Evolutionary conservation across 2,329 filamentous ascomycete species (phyloP).

Genomic region (Proliferodiscus dingleyae): DNA sequence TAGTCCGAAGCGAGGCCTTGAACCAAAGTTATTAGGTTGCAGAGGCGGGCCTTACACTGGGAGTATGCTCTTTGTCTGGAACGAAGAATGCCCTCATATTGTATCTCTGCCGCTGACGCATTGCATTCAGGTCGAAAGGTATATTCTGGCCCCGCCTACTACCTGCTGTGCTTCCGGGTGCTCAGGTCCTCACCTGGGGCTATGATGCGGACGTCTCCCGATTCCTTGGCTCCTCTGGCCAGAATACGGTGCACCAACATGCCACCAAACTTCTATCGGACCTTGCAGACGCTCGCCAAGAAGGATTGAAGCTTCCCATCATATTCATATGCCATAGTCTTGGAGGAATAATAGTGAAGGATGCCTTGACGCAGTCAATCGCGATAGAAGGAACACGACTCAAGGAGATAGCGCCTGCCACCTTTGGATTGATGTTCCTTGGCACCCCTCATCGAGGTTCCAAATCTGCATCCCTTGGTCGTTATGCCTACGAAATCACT

Average conservation of each 20-base stretch:
- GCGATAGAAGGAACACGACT: background rate
- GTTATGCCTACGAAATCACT: background rate
- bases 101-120: too few relatives aligned
- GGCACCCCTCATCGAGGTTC: conserved; percentile 8
- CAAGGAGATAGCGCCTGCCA: background rate
- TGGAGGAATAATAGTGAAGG: conserved; percentile 7
- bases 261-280: conserved; percentile 1
- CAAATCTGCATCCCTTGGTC: background rate
- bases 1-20: too few relatives aligned
- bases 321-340: conserved; percentile 7
- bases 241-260: conserved; percentile 1
- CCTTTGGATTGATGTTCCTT: background rate
- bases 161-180: background rate
- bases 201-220: conserved; percentile 5
- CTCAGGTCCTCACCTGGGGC: background rate
- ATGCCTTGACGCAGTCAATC: conserved; percentile 2
- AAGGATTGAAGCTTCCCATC: background rate
- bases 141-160: background rate
- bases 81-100: too few relatives aligned
- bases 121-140: too few relatives aligned
- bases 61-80: too few relatives aligned
- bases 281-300: background rate
- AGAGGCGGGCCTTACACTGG: too few relatives aligned
- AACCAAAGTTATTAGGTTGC: too few relatives aligned
- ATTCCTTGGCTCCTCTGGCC: background rate